Conservation (phyloP, 208 protist genomes). For the Acanthamoeba lenticulata region DNA sequence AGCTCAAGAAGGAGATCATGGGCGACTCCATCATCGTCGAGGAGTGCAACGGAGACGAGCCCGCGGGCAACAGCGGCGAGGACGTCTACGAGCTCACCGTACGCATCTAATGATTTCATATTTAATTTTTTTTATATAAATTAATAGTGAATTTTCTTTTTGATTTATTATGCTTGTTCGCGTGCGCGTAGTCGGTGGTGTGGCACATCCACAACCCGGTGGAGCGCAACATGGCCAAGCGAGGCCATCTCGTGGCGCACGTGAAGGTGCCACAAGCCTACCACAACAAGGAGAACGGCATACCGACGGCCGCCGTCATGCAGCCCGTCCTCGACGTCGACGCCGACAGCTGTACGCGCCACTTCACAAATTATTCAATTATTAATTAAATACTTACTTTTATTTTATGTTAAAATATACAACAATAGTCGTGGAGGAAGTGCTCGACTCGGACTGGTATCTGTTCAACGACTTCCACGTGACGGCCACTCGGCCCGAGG, state of each 20-base stretch:
- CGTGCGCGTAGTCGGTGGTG: background rate
- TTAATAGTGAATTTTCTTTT: background rate
- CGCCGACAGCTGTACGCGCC: background rate
- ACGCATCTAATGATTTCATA: background rate
- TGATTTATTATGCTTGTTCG: background rate
- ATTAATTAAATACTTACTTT: background rate
- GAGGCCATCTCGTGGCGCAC: constrained; percentile 66
- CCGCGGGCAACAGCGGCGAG: background rate
- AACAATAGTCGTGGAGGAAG: constrained; percentile 18
- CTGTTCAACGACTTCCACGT: constrained; percentile 85
- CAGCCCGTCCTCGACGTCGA: constrained; percentile 21
- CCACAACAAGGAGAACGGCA: background rate
- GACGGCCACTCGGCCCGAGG: constrained; percentile 50
- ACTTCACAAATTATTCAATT: background rate
- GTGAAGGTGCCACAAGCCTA: constrained; percentile 4
- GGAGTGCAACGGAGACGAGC: background rate
- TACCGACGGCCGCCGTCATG: background rate
- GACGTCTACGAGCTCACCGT: constrained; percentile 27
- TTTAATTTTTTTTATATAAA: too few relatives aligned
- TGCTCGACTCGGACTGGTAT: constrained; percentile 73
- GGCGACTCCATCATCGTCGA: background rate
- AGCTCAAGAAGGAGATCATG: constrained; percentile 39
- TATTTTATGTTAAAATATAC: background rate
- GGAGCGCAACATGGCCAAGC: constrained; percentile 5
- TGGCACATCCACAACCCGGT: constrained; percentile 26